Percentiles rank a stretch among this genome's conserved stretches.
These are phyloP conservation scores for Plasmodium adleri DNA, from an alignment of 169 alveolate genomes.

Conservation along the genomic window DNA sequence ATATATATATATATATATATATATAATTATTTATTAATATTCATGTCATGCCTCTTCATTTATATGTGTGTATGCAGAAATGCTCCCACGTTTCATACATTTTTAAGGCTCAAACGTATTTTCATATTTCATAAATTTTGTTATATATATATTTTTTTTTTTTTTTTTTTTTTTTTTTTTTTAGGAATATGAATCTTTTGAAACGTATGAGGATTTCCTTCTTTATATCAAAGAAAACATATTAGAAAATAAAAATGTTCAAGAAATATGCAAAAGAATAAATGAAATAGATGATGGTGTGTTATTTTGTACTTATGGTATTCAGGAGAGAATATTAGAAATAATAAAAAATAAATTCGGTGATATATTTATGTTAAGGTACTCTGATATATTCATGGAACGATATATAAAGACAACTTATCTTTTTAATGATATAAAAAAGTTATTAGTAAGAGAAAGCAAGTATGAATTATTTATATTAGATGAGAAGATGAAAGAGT, in stretches of 20 bases:
- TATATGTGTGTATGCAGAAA: too few relatives aligned
- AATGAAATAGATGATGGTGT: conserved; percentile 74
- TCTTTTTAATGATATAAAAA: conserved; percentile 63
- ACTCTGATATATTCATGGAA: conserved; percentile 78
- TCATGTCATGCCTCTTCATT: too few relatives aligned
- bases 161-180: conserved; percentile 1
- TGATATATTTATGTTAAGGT: conserved; percentile 54
- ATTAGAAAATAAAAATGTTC: conserved; percentile 27
- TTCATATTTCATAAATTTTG: neutral
- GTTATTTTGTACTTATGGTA: conserved; percentile 75
- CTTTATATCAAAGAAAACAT: conserved; percentile 1
- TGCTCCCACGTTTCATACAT: too few relatives aligned
- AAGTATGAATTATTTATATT: conserved; percentile 61
- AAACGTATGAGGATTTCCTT: conserved; percentile 45
- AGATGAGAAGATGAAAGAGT: conserved; percentile 24
- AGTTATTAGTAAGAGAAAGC: conserved; percentile 11
- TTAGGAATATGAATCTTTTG: conserved; percentile 24
- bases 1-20: too few relatives aligned
- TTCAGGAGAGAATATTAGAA: conserved; percentile 67
- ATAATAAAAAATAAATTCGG: conserved; percentile 32
- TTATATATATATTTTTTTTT: neutral
- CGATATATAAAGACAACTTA: conserved; percentile 76
- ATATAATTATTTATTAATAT: too few relatives aligned
- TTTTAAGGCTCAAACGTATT: too few relatives aligned
- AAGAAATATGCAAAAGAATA: conserved; percentile 47